These are phyloP conservation scores for Spencermartinsiella ligniputridi DNA, from an alignment of 1,139 yeast genomes.

Conservation along the genomic window DNA sequence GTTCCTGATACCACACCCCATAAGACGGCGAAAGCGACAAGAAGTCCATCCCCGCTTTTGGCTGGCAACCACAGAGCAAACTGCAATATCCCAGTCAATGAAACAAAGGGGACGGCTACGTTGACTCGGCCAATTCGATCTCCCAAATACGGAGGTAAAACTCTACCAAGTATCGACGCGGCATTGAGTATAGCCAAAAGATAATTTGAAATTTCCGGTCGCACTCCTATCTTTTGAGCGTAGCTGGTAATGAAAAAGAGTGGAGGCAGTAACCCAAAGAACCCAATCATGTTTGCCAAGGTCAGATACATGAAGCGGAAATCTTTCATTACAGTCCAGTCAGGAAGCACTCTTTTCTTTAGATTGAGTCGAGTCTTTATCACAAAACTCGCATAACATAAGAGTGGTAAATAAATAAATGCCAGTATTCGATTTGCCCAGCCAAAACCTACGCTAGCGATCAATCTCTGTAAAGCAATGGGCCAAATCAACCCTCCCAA, in stretches of 20 bases:
- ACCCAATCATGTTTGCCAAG: conserved; percentile 26
- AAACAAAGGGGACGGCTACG: conserved; percentile 33
- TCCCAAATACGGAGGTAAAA: conserved; percentile 44
- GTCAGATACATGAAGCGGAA: conserved; percentile 15
- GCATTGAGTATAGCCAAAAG: conserved; percentile 49
- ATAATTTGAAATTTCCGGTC: conserved; percentile 22
- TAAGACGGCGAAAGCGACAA: conserved; percentile 38
- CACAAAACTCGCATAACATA: conserved; percentile 33
- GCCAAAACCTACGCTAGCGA: conserved; percentile 42
- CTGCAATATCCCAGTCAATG: conserved; percentile 25
- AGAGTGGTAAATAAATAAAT: conserved; percentile 40
- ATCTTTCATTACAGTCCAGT: conserved; percentile 20
- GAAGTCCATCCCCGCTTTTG: conserved; percentile 15
- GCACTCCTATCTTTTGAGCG: conserved; percentile 32
- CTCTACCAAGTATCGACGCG: conserved; percentile 46
- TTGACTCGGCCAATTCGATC: conserved; percentile 42
- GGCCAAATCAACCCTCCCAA: conserved; percentile 59
- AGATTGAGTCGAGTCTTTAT: conserved; percentile 29
- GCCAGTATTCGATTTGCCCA: conserved; percentile 50
- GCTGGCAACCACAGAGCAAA: conserved; percentile 30
- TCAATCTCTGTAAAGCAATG: conserved; percentile 36
- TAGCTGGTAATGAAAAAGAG: conserved; percentile 40
- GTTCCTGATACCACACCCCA: conserved; percentile 46
- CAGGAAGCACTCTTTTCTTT: conserved; percentile 18
- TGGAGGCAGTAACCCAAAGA: conserved; percentile 42